Conservation (phyloP, 2,329 filamentous ascomycete species). For the Pyrenophora graminea region DNA sequence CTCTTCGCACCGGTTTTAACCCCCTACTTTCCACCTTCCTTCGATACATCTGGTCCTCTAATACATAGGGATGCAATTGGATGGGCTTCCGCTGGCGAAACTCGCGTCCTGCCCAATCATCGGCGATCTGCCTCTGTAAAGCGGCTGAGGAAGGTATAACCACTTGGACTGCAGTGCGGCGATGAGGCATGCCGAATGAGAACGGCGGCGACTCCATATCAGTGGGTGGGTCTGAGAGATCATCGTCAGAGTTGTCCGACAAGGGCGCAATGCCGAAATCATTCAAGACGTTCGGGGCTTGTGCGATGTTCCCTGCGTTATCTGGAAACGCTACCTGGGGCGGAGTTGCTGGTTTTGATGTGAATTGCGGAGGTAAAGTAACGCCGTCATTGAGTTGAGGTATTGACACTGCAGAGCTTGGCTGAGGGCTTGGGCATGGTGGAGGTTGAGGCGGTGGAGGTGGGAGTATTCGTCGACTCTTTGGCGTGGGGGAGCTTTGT, state of each 20-base stretch:
- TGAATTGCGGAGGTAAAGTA: conserved; percentile 9
- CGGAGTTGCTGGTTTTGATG: background rate
- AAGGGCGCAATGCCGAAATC: conserved; percentile 28
- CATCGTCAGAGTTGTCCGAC: conserved; percentile 30
- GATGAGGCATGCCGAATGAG: conserved; percentile 24
- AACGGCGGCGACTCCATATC: conserved; percentile 23
- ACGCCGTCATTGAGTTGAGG: conserved; percentile 8
- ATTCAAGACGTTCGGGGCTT: conserved; percentile 18
- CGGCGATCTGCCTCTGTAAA: conserved; percentile 20
- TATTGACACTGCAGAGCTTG: conserved; percentile 10
- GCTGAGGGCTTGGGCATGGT: conserved; percentile 4
- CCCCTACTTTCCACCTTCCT: conserved; percentile 50
- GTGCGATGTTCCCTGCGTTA: background rate
- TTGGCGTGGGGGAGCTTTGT: conserved; percentile 22
- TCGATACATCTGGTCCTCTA: conserved; percentile 52
- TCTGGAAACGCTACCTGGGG: background rate
- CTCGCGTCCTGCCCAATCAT: conserved; percentile 33
- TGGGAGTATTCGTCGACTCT: background rate
- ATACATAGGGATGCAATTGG: conserved; percentile 54
- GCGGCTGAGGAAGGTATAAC: conserved; percentile 34
- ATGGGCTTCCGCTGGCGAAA: conserved; percentile 54
- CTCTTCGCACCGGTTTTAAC: conserved; percentile 48
- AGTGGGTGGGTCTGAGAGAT: conserved; percentile 30
- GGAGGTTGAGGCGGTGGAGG: conserved; percentile 13
- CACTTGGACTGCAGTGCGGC: conserved; percentile 33